Conservation (phyloP, 305 asterid species). For the Ajuga reptans region DNA sequence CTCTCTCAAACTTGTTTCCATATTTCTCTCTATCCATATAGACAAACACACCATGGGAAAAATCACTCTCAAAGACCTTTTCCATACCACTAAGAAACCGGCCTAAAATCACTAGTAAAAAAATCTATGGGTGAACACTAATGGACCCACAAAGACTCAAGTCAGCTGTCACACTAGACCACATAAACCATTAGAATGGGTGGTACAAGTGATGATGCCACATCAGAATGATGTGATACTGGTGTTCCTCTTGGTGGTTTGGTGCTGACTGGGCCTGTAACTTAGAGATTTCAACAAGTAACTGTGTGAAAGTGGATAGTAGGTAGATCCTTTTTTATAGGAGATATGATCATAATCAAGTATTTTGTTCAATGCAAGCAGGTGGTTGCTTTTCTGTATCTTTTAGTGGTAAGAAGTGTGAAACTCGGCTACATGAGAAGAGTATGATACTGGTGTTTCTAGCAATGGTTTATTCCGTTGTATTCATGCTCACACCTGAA, state of each 20-base stretch:
- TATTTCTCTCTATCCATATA: neutral
- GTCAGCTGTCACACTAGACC: too few species aligned
- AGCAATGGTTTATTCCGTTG: neutral
- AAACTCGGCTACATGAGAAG: neutral
- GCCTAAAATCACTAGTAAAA: neutral
- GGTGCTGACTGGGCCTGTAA: neutral
- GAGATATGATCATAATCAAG: slow-evolving; percentile 2
- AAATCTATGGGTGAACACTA: neutral
- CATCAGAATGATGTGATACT: neutral
- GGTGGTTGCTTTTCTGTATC: neutral
- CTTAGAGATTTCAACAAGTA: neutral
- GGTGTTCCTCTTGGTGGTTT: neutral
- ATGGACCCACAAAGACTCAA: neutral
- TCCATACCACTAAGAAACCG: neutral
- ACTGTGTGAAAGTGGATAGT: neutral
- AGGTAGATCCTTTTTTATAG: neutral
- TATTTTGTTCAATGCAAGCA: neutral
- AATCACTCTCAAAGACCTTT: neutral
- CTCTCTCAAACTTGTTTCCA: too few species aligned
- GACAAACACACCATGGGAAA: neutral
- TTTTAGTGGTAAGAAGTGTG: neutral
- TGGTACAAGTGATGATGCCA: neutral
- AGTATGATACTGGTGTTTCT: neutral
- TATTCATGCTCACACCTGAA: neutral
- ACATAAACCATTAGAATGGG: too few species aligned